phyloP scores from a whole-genome alignment of 768 basidiomycete genomes.

The Pilatotrama ljubarskyi region DNA sequence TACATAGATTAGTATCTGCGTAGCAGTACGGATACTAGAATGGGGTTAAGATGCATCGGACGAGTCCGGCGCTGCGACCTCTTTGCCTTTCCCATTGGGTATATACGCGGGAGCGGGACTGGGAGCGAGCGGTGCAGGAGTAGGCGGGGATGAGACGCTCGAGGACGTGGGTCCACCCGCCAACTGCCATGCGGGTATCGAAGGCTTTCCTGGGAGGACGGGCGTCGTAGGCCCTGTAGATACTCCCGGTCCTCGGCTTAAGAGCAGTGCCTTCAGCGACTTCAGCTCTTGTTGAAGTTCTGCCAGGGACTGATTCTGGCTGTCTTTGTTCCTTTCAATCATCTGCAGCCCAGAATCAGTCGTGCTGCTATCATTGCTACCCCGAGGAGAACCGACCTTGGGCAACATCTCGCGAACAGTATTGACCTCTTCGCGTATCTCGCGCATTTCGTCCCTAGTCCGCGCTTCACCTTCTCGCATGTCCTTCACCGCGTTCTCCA shows the following conservation, averaged over 20 bases:
- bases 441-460: slow-evolving; percentile 85
- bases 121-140: slow-evolving; percentile 19
- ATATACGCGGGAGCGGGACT: slow-evolving; percentile 18
- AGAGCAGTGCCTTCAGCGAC: slow-evolving; percentile 86
- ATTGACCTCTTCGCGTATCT: slow-evolving; percentile 89
- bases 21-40: neutral
- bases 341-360: slow-evolving; percentile 54
- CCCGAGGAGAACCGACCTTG: slow-evolving; percentile 56
- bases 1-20: neutral
- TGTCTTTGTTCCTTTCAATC: slow-evolving; percentile 90
- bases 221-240: slow-evolving; percentile 51
- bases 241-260: slow-evolving; percentile 63
- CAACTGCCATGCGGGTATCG: slow-evolving; percentile 93
- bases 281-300: slow-evolving; percentile 95
- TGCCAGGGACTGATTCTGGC: slow-evolving; percentile 75
- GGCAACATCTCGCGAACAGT: slow-evolving; percentile 91
- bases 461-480: slow-evolving; percentile 77
- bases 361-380: neutral
- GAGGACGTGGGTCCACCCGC: slow-evolving; percentile 35
- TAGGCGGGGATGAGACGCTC: slow-evolving; percentile 7
- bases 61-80: slow-evolving; percentile 36
- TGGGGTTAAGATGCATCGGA: slow-evolving; percentile 3
- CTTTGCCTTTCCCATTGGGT: slow-evolving; percentile 61
- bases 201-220: slow-evolving; percentile 56
- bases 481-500: slow-evolving; percentile 69